Percentiles rank a stretch among this genome's conserved stretches.
Conservation (phyloP, 495 filamentous ascomycete genomes). For the Aspergillus bridgeri region DNA sequence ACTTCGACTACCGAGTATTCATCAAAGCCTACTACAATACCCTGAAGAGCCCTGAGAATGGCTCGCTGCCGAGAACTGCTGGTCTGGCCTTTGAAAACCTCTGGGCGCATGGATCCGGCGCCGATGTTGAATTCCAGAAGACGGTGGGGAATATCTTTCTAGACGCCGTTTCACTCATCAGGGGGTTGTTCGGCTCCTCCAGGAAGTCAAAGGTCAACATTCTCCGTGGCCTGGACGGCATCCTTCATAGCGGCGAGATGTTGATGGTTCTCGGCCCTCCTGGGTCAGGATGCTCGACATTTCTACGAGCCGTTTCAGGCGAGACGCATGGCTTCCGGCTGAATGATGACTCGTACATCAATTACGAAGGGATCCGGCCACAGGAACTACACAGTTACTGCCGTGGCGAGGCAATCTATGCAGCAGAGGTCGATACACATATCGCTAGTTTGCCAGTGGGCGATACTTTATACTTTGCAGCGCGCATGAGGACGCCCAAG, state of each 20-base stretch:
- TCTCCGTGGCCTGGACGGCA: conserved; percentile 63
- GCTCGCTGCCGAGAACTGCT: no score
- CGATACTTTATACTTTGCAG: conserved; percentile 59
- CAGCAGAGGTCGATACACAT: conserved; percentile 60
- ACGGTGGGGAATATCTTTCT: no score
- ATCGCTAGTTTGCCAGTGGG: conserved; percentile 61
- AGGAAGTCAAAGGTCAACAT: no score
- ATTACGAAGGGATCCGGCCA: conserved; percentile 69
- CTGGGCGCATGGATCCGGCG: no score
- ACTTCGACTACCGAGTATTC: no score
- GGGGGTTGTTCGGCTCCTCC: no score
- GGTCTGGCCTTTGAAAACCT: no score
- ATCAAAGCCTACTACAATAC: no score
- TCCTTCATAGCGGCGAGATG: conserved; percentile 71
- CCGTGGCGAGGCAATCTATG: conserved; percentile 64
- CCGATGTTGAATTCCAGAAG: no score
- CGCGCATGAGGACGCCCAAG: conserved; percentile 41
- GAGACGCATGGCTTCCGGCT: conserved; percentile 66
- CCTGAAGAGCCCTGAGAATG: no score
- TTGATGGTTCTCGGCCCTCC: conserved; percentile 74
- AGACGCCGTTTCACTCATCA: no score
- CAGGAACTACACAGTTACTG: conserved; percentile 60
- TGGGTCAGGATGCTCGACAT: conserved; percentile 65
- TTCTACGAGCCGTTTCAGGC: conserved; percentile 65
- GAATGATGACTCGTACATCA: conserved; percentile 51